Base-by-base conservation (phyloP, 23 red algal species). In the Gracilaria domingensis region DNA sequence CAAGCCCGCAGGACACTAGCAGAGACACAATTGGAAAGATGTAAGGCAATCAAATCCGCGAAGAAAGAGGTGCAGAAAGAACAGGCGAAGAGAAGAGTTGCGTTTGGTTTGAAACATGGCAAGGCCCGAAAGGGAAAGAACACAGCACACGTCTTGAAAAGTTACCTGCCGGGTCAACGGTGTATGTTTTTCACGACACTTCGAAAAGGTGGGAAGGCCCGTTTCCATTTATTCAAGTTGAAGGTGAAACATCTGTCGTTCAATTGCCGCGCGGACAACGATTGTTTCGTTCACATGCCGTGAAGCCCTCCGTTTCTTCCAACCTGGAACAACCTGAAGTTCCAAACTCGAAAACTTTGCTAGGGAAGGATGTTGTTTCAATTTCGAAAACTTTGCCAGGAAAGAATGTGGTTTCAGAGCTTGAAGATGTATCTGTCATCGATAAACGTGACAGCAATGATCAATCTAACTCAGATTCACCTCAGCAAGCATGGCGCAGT, bases 161-260 rank as follows among this genome's bases (percentile, higher is more conserved):
- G 64, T 39, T 91, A 32, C 87, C 75, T 12, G 24, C 75, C 1
- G 57, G 75, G 16, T 71, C 75, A 7, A 51, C 75, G 5, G 87
- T 82, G 2, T 53, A 57, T 32, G 54, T 91, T 72, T 91, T 67
- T 20, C 26, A 75, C 18, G 34, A 55, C 8, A 81, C n/a, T 16
- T 26, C 34, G 8, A 71, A 82, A 47, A 70, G 26, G 20, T 82
- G 87, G 75, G 59, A 66, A 36, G 55, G 62, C 9, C 78, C 59
- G 18, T 89, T 61, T 79, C 57, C 13, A 20, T 91, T 91, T 36
- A 69, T 91, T 26, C 56, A 73, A 8, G 71, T 81, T 21, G 75
- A 91, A 16, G 75, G 87, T 8, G 87, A 91, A 38, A 91, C 58
- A n/a, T 75, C 82, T 4, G 36, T 81, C 28, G 87, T 82, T 7